Evolutionary conservation across 257 asterid species (phyloP).

Genomic region (Penstemon davidsonii): DNA sequence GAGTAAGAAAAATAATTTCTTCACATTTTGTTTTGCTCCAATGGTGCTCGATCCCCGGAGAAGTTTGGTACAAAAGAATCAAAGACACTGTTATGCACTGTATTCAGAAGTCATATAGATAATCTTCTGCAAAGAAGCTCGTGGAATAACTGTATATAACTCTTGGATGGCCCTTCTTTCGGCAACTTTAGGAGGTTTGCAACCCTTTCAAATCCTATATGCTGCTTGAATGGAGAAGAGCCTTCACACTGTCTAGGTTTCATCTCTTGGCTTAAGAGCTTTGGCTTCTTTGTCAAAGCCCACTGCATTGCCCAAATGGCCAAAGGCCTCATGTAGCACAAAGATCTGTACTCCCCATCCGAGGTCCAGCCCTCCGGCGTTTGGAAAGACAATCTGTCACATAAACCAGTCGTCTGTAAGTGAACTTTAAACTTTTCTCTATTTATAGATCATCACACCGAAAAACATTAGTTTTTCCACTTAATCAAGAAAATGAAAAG

Average conservation of each 20-base stretch:
- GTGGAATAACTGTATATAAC: slow-evolving; percentile 44
- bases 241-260: slow-evolving; percentile 1
- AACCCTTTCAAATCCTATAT: slow-evolving; percentile 42
- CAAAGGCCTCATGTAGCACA: slow-evolving; percentile 51
- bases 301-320: slow-evolving; percentile 61
- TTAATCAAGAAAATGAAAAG: neutral
- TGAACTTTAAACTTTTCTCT: too few relatives aligned
- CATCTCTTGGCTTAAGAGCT: slow-evolving; percentile 11
- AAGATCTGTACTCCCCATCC: slow-evolving; percentile 41
- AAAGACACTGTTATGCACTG: too few relatives aligned
- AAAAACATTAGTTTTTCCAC: too few relatives aligned
- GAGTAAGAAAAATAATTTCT: too few relatives aligned
- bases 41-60: too few relatives aligned
- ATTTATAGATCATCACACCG: too few relatives aligned
- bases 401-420: neutral
- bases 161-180: slow-evolving; percentile 42
- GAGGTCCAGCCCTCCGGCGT: slow-evolving; percentile 53
- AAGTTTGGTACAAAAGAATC: too few relatives aligned
- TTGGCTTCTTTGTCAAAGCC: slow-evolving; percentile 40
- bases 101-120: slow-evolving; percentile 12
- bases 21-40: too few relatives aligned
- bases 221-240: slow-evolving; percentile 19
- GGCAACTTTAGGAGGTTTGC: slow-evolving; percentile 47
- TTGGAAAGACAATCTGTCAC: slow-evolving; percentile 44
- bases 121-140: slow-evolving; percentile 41